phyloP scores from a whole-genome alignment of 768 basidiomycete genomes.

The Exidia glandulosa region DNA sequence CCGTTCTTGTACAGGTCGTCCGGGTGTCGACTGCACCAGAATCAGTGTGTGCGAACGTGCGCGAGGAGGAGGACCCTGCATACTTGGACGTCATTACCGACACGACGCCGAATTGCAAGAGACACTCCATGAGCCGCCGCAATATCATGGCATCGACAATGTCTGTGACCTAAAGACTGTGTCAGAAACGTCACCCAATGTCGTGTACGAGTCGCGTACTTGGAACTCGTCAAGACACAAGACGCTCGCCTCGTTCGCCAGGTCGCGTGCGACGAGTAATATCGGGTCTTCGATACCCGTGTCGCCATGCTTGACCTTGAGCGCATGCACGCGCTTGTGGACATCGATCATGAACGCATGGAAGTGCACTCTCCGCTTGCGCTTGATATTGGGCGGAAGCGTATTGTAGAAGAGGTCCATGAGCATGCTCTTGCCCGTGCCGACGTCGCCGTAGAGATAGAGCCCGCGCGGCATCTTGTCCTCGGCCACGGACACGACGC shows the following conservation, averaged over 20 bases:
- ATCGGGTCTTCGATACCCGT: conserved; percentile 67
- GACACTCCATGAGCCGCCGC: conserved; percentile 72
- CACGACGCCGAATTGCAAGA: conserved; percentile 82
- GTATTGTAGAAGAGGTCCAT: conserved; percentile 96
- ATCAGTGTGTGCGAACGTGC: not conserved
- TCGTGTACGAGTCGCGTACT: conserved; percentile 31
- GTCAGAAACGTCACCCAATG: conserved; percentile 2
- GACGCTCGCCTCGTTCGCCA: conserved; percentile 74
- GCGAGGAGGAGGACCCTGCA: conserved; percentile 17
- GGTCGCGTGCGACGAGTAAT: conserved; percentile 72
- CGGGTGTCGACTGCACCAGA: conserved; percentile 70
- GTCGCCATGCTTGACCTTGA: conserved; percentile 60
- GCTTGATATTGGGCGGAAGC: conserved; percentile 51
- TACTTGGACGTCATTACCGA: conserved; percentile 97
- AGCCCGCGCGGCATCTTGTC: conserved; percentile 67
- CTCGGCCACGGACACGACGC: conserved; percentile 24
- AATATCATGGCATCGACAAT: conserved; percentile 99
- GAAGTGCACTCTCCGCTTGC: conserved; percentile 89
- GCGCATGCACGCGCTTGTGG: conserved; percentile 80
- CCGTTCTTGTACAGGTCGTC: conserved; percentile 98
- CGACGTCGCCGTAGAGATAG: conserved; percentile 94
- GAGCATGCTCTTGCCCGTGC: conserved; percentile 96
- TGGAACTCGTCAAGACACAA: conserved; percentile 99
- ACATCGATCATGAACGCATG: conserved; percentile 99
- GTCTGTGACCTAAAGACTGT: conserved; percentile 66